These are phyloP conservation scores for Ceratocystis huliohia DNA, from an alignment of 2,329 filamentous ascomycete species.

Conservation along the genomic window DNA sequence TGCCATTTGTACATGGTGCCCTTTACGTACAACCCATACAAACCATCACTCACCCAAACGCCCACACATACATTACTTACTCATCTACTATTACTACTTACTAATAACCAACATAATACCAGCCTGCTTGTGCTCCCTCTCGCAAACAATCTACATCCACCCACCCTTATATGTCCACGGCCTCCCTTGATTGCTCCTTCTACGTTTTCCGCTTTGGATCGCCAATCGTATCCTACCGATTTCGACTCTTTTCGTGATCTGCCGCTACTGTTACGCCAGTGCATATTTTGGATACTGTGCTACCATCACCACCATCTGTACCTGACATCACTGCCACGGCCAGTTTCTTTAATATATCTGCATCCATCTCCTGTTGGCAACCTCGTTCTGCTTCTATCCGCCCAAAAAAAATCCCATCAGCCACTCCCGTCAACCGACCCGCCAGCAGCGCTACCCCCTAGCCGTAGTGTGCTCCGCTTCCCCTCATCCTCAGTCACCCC, in stretches of 20 bases:
- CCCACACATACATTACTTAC: background rate
- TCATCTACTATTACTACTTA: background rate
- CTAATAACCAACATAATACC: conserved; percentile 1
- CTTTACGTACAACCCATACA: background rate
- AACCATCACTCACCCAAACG: background rate
- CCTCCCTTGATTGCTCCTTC: background rate
- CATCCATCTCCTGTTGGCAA: background rate
- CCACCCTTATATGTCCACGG: background rate
- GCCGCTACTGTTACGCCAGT: background rate
- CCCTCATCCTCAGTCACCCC: background rate
- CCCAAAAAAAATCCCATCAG: background rate
- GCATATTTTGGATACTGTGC: background rate
- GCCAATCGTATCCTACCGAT: conserved; percentile 1
- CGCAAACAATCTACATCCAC: background rate
- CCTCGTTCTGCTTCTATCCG: background rate
- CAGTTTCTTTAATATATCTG: background rate
- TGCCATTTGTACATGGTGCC: background rate
- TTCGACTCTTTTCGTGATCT: background rate
- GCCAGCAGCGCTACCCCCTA: background rate
- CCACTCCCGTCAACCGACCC: background rate
- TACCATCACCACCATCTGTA: background rate
- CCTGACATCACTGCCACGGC: background rate
- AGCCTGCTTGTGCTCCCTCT: background rate
- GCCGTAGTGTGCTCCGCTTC: background rate
- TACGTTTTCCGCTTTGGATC: background rate